Evolutionary conservation across 2,329 filamentous ascomycete species (phyloP), one percentile per base, ranked within the genome.

Genomic region (Pestalotiopsis sp.): DNA sequence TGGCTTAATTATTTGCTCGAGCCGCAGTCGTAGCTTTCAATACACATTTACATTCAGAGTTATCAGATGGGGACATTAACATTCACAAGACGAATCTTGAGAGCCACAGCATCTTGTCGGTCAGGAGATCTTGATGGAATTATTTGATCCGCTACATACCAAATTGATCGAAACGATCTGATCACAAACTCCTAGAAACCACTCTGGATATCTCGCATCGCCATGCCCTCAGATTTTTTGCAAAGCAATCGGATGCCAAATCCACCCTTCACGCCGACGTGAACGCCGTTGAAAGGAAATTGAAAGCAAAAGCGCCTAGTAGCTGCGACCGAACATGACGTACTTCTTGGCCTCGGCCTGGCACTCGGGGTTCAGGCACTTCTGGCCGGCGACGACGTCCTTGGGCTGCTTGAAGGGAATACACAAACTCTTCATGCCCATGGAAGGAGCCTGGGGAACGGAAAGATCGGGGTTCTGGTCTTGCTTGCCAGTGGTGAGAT

Each of bases 331-430:
- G 82, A 98, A 98, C 91, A 98, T 92, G 81, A 93, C 93, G 92
- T 93, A 98, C 77, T 91, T 88, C 85, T 95, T 90, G 20, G 95
- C 95, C 64, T 90, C 83, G 72, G 85, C 86, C 70, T 85, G 85
- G 83, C 95, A 98, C 77, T 95, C 92, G 57, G 95, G 95, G 86
- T 93, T 98, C 75, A 95, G 86, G 80, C 96, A 99, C 82, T 96
- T 95, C 69, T 94, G 97, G 64, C 93, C 95, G 73, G 89, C 85
- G 72, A 92, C 87, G 72, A 97, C 84, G 27, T 92, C 93, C 76
- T 92, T 89, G 52, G 95, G 95, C 88, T 97, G 94, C 70, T 95
- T 91, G 75, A 94, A 94, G 38, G 75, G 91, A 86, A 87, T 97
- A 90, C 85, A 95, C 81, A 82, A 89, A 81, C 80, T 91, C 90